phyloP scores from a whole-genome alignment of 768 basidiomycete genomes.

The Gelatoporia subvermispora region DNA sequence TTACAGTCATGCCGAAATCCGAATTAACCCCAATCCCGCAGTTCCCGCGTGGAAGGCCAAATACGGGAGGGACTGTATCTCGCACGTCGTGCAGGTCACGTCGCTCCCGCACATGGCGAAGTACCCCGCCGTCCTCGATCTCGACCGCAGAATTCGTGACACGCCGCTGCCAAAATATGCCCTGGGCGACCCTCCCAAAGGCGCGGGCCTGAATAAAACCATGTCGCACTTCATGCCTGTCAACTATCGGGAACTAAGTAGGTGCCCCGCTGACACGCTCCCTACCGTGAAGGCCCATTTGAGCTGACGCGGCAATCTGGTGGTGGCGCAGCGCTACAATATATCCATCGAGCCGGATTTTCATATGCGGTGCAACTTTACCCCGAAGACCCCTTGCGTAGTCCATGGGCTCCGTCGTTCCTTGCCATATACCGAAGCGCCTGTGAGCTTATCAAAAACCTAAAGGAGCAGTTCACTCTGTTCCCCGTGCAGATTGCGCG shows the following conservation, averaged over 20 bases:
- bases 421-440: slow-evolving; percentile 68
- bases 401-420: slow-evolving; percentile 68
- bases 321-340: slow-evolving; percentile 64
- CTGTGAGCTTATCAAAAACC: slow-evolving; percentile 57
- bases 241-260: slow-evolving; percentile 69
- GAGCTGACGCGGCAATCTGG: slow-evolving; percentile 62
- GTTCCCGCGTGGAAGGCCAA: slow-evolving; percentile 57
- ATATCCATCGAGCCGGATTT: slow-evolving; percentile 67
- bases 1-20: slow-evolving; percentile 53
- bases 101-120: slow-evolving; percentile 53
- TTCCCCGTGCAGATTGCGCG: slow-evolving; percentile 57
- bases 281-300: too few relatives aligned
- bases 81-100: slow-evolving; percentile 51
- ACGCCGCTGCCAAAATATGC: slow-evolving; percentile 62
- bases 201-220: slow-evolving; percentile 49
- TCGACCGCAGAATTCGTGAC: slow-evolving; percentile 65
- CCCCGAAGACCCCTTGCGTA: slow-evolving; percentile 62
- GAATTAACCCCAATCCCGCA: slow-evolving; percentile 37
- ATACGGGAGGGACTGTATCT: slow-evolving; percentile 49
- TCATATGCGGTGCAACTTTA: slow-evolving; percentile 63
- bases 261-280: slow-evolving; percentile 21
- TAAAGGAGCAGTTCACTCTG: slow-evolving; percentile 42
- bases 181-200: slow-evolving; percentile 42
- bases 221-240: slow-evolving; percentile 75
- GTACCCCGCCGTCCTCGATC: slow-evolving; percentile 60